Evolutionary conservation across 2,329 filamentous ascomycete genomes (phyloP).

Genomic region (Ceratocystis smalleyi): DNA sequence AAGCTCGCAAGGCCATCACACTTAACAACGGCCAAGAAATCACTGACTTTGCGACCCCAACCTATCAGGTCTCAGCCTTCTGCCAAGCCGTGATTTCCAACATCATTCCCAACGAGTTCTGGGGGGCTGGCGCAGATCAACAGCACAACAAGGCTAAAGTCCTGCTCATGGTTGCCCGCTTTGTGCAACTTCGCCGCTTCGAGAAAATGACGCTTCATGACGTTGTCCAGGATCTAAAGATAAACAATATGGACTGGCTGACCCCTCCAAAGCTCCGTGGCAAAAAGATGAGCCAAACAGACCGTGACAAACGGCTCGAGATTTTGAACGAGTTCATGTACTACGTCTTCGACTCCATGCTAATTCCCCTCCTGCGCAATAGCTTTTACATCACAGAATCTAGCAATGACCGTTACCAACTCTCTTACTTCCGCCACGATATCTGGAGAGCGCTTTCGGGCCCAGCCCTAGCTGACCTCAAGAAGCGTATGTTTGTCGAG

Average conservation of each 20-base stretch:
- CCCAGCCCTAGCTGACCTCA: slow-evolving; percentile 53
- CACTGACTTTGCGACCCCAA: slow-evolving; percentile 51
- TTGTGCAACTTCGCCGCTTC: slow-evolving; percentile 62
- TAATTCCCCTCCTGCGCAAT: slow-evolving; percentile 71
- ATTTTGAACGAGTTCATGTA: slow-evolving; percentile 77
- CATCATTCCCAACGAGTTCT: slow-evolving; percentile 61
- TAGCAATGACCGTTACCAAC: slow-evolving; percentile 56
- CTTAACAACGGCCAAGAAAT: slow-evolving; percentile 28
- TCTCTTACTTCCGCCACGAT: slow-evolving; percentile 94
- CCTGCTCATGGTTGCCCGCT: slow-evolving; percentile 56
- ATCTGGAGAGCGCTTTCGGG: slow-evolving; percentile 67
- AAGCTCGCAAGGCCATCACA: neutral
- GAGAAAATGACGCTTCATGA: slow-evolving; percentile 71
- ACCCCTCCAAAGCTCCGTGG: slow-evolving; percentile 33
- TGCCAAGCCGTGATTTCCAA: slow-evolving; percentile 60
- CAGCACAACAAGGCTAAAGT: slow-evolving; percentile 46
- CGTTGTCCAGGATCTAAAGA: slow-evolving; percentile 50
- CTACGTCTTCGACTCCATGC: slow-evolving; percentile 78
- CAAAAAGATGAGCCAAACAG: slow-evolving; percentile 50
- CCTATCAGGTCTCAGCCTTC: slow-evolving; percentile 63
- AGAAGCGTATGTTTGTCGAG: slow-evolving; percentile 62
- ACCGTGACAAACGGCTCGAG: slow-evolving; percentile 60
- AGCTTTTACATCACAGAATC: slow-evolving; percentile 96
- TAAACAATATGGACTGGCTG: slow-evolving; percentile 60
- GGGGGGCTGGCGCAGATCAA: slow-evolving; percentile 43